These are phyloP conservation scores for Alternaria burnsii DNA, from an alignment of 2,329 filamentous ascomycete genomes.

Conservation along the genomic window DNA sequence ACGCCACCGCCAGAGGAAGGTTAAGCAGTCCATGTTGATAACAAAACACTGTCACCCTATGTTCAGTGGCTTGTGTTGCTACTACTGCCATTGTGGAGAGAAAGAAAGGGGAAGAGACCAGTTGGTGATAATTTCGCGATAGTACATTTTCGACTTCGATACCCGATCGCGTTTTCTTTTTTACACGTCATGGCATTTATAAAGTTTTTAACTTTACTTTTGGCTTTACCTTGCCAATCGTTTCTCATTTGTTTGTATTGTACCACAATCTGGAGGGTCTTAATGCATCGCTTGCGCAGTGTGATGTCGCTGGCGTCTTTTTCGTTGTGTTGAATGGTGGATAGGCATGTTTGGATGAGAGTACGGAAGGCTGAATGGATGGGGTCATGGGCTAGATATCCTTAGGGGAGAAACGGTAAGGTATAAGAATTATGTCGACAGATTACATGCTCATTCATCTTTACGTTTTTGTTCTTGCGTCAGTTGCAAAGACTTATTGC, in stretches of 20 bases:
- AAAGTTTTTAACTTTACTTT: neutral
- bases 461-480: neutral
- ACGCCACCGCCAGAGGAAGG: slow-evolving; percentile 41
- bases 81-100: neutral
- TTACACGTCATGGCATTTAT: neutral
- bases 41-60: neutral
- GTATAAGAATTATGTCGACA: slow-evolving; percentile 1
- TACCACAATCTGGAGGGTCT: neutral
- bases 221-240: neutral
- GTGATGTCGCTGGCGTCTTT: slow-evolving; percentile 1
- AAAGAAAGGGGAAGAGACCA: neutral
- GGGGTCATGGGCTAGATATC: neutral
- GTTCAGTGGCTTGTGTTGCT: neutral
- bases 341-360: neutral
- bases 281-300: slow-evolving; percentile 4
- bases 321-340: neutral
- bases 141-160: slow-evolving; percentile 12
- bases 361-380: neutral
- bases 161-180: slow-evolving; percentile 11
- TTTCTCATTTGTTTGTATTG: neutral
- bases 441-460: neutral
- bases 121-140: slow-evolving; percentile 4
- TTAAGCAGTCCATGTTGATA: neutral
- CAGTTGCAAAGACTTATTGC: neutral
- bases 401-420: neutral